These are phyloP conservation scores for Magnusiomyces magnusii DNA, from an alignment of 1,139 yeast genomes.

Conservation along the genomic window DNA sequence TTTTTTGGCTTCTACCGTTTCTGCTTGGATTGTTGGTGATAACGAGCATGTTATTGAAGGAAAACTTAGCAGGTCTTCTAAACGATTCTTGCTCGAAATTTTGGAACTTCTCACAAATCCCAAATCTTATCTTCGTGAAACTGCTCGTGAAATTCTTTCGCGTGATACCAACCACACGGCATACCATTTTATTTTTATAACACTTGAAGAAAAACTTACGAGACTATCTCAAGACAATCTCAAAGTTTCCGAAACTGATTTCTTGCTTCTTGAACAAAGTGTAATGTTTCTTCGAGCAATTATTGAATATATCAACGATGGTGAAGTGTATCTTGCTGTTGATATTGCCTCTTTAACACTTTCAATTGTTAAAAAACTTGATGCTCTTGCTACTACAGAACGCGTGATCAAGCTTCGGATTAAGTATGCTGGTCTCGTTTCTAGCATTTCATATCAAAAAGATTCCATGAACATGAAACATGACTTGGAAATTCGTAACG, in stretches of 20 bases:
- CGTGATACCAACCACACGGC: conserved; percentile 40
- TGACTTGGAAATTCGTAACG: conserved; percentile 52
- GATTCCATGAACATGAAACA: conserved; percentile 38
- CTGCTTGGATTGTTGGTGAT: conserved; percentile 25
- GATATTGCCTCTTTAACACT: conserved; percentile 37
- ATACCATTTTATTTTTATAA: conserved; percentile 35
- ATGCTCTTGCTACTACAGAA: conserved; percentile 36
- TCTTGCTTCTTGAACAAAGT: conserved; percentile 37
- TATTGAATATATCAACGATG: conserved; percentile 36
- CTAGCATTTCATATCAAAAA: conserved; percentile 42
- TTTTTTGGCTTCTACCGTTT: conserved; percentile 39
- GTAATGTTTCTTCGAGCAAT: conserved; percentile 38
- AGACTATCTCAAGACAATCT: conserved; percentile 4
- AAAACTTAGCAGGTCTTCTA: conserved; percentile 15
- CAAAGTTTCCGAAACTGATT: conserved; percentile 23
- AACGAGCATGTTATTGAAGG: conserved; percentile 18
- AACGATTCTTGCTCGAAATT: conserved; percentile 22
- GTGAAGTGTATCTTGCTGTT: conserved; percentile 37
- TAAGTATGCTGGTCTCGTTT: conserved; percentile 50
- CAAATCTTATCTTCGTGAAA: conserved; percentile 35
- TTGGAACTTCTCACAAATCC: conserved; percentile 21
- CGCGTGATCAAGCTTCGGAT: conserved; percentile 45
- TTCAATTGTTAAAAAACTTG: conserved; percentile 33
- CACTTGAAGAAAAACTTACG: conserved; percentile 21
- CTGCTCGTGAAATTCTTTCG: conserved; percentile 42